Evolutionary conservation across 1,139 yeast species (phyloP), one percentile per base, ranked within the genome.

Genomic region (Arxiozyma heterogenica): DNA sequence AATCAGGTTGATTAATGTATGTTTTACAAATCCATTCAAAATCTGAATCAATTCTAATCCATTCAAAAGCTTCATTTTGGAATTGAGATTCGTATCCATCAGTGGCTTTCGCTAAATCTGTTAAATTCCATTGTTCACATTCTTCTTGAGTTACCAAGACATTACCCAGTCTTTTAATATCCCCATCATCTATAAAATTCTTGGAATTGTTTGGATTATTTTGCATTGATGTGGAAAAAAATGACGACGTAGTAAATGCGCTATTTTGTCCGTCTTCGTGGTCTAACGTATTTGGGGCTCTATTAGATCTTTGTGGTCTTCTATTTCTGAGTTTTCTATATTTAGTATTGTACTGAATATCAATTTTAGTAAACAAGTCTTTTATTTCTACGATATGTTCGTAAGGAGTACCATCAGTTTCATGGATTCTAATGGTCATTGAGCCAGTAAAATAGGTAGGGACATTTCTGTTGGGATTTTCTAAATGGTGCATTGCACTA

Each of bases 351-450:
- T 93, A 93, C 64, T 89, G 98, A 49, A 94, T 89, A 65, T 94
- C 98, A 51, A 94, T 75, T 64, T 88, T 90, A 0, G 96, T 88
- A 60, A 83, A 82, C 1, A 82, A 80, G 55, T 91, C 98, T 64
- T 89, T 88, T 54, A 94, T 75, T 60, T 90, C 95, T 23, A 94
- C 96, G 50, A 94, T 93, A 67, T 94, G 99, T 65, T 94, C 99
- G 65, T 94, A 93, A 0, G 99, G 98, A 0, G 98, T 89, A n/a
- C 98, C 98, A 69, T 94, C 98, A 0, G 97, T 95, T 68, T 94
- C 99, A 67, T 94, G 98, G 47, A 94, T 91, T 64, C 98, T 76
- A 45, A 94, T 87, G 0, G 98, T 94, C 87, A 94, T 89, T 0
- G 98, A 97, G 0, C 99, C 99, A 0, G 86, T 78, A 61, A 88